phyloP scores from a whole-genome alignment of 2,329 filamentous ascomycete genomes.

The Trichoderma asperellum region DNA sequence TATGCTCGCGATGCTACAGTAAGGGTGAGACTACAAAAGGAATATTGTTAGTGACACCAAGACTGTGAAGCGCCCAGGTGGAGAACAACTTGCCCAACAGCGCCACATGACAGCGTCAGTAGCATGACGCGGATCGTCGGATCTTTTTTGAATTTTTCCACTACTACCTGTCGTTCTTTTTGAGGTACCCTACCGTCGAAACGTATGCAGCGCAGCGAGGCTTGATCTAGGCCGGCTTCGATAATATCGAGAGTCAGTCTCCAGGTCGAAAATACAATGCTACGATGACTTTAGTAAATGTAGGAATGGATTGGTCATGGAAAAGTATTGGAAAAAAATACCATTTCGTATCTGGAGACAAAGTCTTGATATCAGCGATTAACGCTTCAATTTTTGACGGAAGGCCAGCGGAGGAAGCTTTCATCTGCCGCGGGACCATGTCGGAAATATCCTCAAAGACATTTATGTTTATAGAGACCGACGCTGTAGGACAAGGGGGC shows the following conservation, averaged over 20 bases:
- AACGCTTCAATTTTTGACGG: background rate
- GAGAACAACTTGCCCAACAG: background rate
- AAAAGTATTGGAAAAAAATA: background rate
- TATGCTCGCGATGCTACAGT: background rate
- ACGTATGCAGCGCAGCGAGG: background rate
- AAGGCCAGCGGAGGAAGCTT: background rate
- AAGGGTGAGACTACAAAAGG: background rate
- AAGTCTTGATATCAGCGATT: background rate
- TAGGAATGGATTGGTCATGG: background rate
- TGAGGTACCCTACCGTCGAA: background rate
- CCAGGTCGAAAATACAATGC: slow-evolving; percentile 5
- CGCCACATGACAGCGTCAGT: background rate
- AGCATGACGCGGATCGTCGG: background rate
- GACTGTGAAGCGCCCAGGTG: background rate
- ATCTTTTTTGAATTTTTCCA: background rate
- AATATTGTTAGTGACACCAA: no score
- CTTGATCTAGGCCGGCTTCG: background rate
- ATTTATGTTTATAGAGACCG: background rate
- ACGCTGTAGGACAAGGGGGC: background rate
- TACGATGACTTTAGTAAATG: background rate
- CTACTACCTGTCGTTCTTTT: background rate
- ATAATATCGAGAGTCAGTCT: background rate
- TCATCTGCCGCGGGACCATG: background rate
- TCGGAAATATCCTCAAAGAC: background rate
- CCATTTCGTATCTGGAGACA: background rate